Conservation (phyloP, 2,329 filamentous ascomycete species). For the Diaporthe sp. region DNA sequence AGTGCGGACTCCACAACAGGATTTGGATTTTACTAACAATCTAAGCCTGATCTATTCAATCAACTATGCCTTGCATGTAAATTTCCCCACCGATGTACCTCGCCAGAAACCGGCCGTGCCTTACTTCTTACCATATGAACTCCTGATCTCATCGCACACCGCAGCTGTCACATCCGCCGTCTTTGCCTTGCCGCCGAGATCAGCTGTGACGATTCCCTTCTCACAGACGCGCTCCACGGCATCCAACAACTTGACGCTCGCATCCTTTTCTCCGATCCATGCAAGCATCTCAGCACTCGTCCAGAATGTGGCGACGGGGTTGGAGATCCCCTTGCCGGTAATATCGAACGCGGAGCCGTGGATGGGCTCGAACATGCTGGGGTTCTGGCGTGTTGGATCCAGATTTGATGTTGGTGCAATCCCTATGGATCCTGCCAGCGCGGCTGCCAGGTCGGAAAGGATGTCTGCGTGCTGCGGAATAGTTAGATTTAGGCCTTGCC, state of each 20-base stretch:
- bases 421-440: conserved; percentile 76
- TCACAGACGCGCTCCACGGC: conserved; percentile 63
- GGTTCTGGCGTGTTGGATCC: conserved; percentile 65
- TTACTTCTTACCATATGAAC: conserved; percentile 32
- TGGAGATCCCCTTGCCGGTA: conserved; percentile 64
- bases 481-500: neutral
- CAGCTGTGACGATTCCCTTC: conserved; percentile 61
- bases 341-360: conserved; percentile 68
- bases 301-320: conserved; percentile 68
- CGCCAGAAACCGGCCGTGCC: too few species aligned
- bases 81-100: neutral
- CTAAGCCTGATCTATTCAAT: neutral
- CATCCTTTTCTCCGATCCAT: conserved; percentile 65
- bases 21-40: conserved; percentile 35
- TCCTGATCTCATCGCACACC: conserved; percentile 40
- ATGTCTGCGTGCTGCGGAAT: conserved; percentile 65
- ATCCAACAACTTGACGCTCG: conserved; percentile 59
- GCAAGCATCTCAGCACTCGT: conserved; percentile 65
- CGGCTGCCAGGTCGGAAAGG: conserved; percentile 75
- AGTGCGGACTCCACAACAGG: conserved; percentile 38
- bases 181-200: conserved; percentile 58
- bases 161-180: conserved; percentile 42
- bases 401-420: conserved; percentile 76
- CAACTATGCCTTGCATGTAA: neutral
- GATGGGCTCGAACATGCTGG: conserved; percentile 70